These are phyloP conservation scores for Trifolium pratense DNA, from an alignment of 306 rosid genomes.

Conservation along the genomic window DNA sequence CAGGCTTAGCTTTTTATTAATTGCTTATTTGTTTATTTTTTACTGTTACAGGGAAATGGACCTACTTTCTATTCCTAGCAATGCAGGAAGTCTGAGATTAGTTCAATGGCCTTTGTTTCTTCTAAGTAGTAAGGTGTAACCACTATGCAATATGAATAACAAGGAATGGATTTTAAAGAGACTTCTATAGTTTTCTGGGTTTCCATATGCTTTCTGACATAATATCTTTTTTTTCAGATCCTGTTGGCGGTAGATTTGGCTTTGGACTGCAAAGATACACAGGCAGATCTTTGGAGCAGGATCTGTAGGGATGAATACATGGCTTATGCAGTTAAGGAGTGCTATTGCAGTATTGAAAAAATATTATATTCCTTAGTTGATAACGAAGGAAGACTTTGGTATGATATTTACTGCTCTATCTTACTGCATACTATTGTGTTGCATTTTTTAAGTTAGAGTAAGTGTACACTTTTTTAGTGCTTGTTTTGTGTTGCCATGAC, in stretches of 20 bases:
- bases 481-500: neutral
- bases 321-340: slow-evolving; percentile 94
- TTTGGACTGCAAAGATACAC: slow-evolving; percentile 89
- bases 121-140: slow-evolving; percentile 87
- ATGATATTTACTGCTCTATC: slow-evolving; percentile 41
- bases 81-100: slow-evolving; percentile 82
- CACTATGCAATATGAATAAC: slow-evolving; percentile 34
- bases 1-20: slow-evolving; percentile 1
- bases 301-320: slow-evolving; percentile 87
- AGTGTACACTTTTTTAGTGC: neutral
- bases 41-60: slow-evolving; percentile 84
- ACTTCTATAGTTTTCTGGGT: slow-evolving; percentile 18
- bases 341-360: slow-evolving; percentile 83
- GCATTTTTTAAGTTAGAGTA: slow-evolving; percentile 9
- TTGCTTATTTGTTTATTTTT: slow-evolving; percentile 29
- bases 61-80: slow-evolving; percentile 88
- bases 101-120: slow-evolving; percentile 99
- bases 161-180: slow-evolving; percentile 10
- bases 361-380: slow-evolving; percentile 81
- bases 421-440: slow-evolving; percentile 4
- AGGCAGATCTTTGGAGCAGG: slow-evolving; percentile 89
- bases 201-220: slow-evolving; percentile 17
- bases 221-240: slow-evolving; percentile 56
- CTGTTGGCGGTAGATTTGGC: slow-evolving; percentile 92
- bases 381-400: slow-evolving; percentile 91